Base-by-base conservation (phyloP, 2,329 filamentous ascomycete genomes). In the Pezicula carpinea region DNA sequence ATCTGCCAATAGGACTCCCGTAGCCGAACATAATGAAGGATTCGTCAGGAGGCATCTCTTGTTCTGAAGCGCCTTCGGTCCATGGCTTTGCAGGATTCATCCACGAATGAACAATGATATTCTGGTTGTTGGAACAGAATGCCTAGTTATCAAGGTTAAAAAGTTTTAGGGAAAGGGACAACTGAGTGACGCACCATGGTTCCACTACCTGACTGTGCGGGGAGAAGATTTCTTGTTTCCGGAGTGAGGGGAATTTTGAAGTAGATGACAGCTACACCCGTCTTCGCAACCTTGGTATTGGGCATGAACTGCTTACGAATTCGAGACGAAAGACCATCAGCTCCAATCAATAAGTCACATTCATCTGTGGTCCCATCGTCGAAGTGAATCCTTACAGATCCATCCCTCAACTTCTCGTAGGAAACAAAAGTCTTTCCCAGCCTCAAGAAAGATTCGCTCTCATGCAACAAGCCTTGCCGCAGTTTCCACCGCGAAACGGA, bases 341-440 rank as follows among this genome's bases (percentile, higher is more conserved):
- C 76, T 5, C 73, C 77, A 35, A 82, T 69, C 0, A 82, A 52
- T 0, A 82, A 56, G 53, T 81, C 77, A 41, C 68, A 82, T 1
- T 54, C 59, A 7, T 69, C 66, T 0, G 53, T 62, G 10, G 58
- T 59, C 2, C 73, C 74, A 47, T 77, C 65, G 2, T 64, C 63
- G 44, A 81, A 70, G 2, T 53, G 46, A 0, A 72, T 69, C 2
- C 62, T 51, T 0, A 76, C 68, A 17, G 46, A 44, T 4, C 53
- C 55, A 11, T 51, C 56, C 44, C 5, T 59, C 50, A 43, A 26
- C 42, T 44, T 68, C 32, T 58, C 49, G 11, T 67, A 57, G 6
- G 44, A 36, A 44, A 57, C 19, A 47, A 60, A 56, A 2, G 59
- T 53, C 26, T 65, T 55, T 5, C 63, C 66, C 40, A 70, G 69